Evolutionary conservation across 2,329 filamentous ascomycete species (phyloP).

Genomic region (Colletotrichum chlorophyti): DNA sequence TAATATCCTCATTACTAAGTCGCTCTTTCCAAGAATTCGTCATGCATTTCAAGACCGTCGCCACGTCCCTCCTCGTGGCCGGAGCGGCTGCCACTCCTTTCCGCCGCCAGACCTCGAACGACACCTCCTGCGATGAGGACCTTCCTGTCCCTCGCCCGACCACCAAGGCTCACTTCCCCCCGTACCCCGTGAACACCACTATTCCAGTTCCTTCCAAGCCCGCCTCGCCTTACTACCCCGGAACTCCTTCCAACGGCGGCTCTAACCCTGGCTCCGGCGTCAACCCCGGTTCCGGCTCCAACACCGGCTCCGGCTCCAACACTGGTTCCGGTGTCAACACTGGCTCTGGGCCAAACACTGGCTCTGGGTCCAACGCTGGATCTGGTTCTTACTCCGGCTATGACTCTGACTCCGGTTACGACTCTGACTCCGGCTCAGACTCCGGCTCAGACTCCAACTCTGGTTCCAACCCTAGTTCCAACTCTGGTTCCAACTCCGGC

Average conservation of each 20-base stretch:
- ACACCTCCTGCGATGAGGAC: slow-evolving; percentile 21
- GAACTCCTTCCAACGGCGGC: neutral
- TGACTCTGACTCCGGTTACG: neutral
- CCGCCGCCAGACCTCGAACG: slow-evolving; percentile 22
- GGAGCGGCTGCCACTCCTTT: slow-evolving; percentile 24
- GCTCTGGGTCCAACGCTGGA: neutral
- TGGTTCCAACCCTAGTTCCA: neutral
- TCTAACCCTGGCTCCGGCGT: neutral
- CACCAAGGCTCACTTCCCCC: slow-evolving; percentile 12
- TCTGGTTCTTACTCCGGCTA: neutral
- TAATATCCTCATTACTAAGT: neutral
- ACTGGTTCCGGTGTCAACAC: neutral
- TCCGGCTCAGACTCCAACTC: neutral
- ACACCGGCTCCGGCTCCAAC: neutral
- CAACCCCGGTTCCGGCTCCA: neutral
- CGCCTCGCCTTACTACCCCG: neutral
- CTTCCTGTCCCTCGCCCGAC: slow-evolving; percentile 1
- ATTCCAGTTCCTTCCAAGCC: slow-evolving; percentile 13
- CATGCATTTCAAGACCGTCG: slow-evolving; percentile 26
- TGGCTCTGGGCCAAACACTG: neutral
- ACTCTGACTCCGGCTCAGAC: neutral
- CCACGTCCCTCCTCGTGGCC: slow-evolving; percentile 25
- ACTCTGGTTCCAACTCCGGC: neutral
- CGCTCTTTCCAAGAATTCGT: neutral
- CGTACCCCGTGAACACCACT: slow-evolving; percentile 18